These are phyloP conservation scores for Capronia americana DNA, from an alignment of 2,329 filamentous ascomycete genomes.

Conservation along the genomic window DNA sequence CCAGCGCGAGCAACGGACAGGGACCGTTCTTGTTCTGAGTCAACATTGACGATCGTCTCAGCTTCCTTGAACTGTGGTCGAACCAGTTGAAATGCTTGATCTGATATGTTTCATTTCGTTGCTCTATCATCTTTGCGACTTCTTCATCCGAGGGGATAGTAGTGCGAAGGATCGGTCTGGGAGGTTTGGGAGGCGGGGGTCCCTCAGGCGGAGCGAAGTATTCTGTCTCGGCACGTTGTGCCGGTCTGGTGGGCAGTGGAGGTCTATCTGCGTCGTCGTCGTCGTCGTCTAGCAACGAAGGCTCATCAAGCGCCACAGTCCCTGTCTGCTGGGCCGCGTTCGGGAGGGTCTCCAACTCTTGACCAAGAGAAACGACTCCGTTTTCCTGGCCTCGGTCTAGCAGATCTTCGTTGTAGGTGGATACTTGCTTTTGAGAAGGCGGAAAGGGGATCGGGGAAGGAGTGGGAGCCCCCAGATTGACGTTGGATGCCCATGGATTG, in stretches of 20 bases:
- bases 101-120: conserved; percentile 79
- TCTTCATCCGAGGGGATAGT: conserved; percentile 41
- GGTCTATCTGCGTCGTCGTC: conserved; percentile 37
- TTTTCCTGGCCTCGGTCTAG: conserved; percentile 34
- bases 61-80: conserved; percentile 67
- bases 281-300: conserved; percentile 37
- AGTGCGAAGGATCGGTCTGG: conserved; percentile 27
- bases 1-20: conserved; percentile 88
- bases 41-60: conserved; percentile 82
- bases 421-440: conserved; percentile 34
- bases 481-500: conserved; percentile 36
- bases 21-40: conserved; percentile 95
- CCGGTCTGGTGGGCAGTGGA: conserved; percentile 25
- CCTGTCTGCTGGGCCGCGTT: conserved; percentile 19
- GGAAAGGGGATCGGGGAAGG: conserved; percentile 34
- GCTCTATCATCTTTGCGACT: conserved; percentile 48
- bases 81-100: conserved; percentile 91
- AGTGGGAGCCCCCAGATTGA: conserved; percentile 19
- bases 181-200: conserved; percentile 33
- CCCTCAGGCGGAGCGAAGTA: conserved; percentile 30
- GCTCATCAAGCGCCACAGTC: conserved; percentile 22
- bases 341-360: conserved; percentile 31
- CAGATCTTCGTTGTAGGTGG: conserved; percentile 33
- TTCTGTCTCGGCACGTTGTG: conserved; percentile 23
- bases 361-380: conserved; percentile 29